phyloP scores from a whole-genome alignment of 345 rosid species.

The Sisymbrium altissimum region DNA sequence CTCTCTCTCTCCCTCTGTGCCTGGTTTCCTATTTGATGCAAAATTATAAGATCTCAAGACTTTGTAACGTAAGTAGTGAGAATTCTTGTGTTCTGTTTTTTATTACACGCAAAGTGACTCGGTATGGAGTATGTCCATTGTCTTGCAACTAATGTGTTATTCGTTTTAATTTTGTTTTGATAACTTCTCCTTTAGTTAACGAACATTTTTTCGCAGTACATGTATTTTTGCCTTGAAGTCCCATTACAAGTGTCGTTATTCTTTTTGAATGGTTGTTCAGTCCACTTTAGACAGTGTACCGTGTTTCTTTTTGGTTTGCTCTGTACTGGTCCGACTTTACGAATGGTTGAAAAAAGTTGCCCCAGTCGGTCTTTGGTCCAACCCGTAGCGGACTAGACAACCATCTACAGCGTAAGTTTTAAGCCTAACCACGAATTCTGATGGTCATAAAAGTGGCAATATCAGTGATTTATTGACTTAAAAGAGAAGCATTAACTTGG shows the following conservation, averaged over 20 bases:
- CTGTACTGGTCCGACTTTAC: background rate
- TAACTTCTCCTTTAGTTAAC: background rate
- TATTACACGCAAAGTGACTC: conserved; percentile 17
- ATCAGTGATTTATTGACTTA: background rate
- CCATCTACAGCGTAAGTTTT: background rate
- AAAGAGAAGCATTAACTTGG: background rate
- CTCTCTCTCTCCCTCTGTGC: background rate
- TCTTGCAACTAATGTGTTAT: background rate
- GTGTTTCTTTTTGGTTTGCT: background rate
- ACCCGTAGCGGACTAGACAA: background rate
- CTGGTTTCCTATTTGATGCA: conserved; percentile 15
- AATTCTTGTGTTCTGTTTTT: conserved; percentile 17
- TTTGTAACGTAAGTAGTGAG: conserved; percentile 18
- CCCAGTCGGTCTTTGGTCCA: background rate
- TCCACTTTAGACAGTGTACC: background rate
- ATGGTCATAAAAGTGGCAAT: background rate
- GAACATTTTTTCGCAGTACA: background rate
- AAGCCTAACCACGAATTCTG: background rate
- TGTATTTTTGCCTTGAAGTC: background rate
- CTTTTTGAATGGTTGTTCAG: background rate
- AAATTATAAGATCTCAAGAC: background rate
- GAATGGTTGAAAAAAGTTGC: background rate
- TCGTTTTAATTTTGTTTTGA: background rate
- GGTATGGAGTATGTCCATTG: background rate
- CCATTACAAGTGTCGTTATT: background rate